A percentile compares a stretch with the other conserved stretches of the same genome.
phyloP scores from a whole-genome alignment of 2,329 filamentous ascomycete species.

The Cadophora gregata region DNA sequence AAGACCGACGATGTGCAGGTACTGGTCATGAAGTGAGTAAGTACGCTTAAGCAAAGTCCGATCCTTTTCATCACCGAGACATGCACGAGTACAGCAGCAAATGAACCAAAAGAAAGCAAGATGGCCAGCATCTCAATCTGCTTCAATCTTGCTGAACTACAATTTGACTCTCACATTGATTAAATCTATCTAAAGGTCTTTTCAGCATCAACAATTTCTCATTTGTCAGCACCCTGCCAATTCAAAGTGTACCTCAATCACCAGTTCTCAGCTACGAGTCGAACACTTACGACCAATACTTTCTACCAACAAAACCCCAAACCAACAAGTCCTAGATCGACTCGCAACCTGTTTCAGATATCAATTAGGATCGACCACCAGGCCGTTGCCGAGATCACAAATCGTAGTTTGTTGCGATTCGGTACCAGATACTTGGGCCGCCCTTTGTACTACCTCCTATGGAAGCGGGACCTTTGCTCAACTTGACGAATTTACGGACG shows the following conservation, averaged over 20 bases:
- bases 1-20: neutral
- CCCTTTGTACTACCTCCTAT: neutral
- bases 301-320: neutral
- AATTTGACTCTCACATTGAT: too few relatives aligned
- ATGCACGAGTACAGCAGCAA: neutral
- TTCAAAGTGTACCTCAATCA: neutral
- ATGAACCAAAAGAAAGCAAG: neutral
- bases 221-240: neutral
- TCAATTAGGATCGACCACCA: neutral
- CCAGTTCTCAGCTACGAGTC: neutral
- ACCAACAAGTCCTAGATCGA: neutral
- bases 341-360: neutral
- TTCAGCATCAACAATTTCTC: too few relatives aligned
- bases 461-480: neutral
- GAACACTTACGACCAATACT: neutral
- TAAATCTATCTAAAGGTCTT: too few relatives aligned
- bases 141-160: too few relatives aligned
- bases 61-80: neutral
- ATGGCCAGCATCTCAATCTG: neutral
- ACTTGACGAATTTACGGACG: neutral
- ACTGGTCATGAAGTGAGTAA: neutral
- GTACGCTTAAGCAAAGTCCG: neutral
- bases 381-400: neutral
- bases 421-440: neutral
- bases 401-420: neutral